These are phyloP conservation scores for Excoecaria cochinchinensis DNA, from an alignment of 345 rosid genomes.

Conservation along the genomic window DNA sequence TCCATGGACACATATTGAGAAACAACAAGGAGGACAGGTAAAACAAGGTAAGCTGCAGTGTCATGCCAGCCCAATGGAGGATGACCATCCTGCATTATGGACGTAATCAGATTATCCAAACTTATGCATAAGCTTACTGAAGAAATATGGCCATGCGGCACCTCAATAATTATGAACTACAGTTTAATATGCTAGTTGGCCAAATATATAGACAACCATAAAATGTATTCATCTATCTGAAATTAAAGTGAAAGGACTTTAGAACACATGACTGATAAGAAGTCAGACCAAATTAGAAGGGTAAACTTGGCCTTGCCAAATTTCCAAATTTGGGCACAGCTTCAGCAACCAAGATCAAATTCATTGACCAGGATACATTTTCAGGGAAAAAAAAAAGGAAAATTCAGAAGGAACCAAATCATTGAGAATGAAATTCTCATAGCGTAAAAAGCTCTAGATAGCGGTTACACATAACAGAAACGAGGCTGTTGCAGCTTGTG, in stretches of 20 bases:
- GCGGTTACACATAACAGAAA: no score
- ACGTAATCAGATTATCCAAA: slow-evolving; percentile 18
- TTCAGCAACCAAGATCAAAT: no score
- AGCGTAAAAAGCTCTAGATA: no score
- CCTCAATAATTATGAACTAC: slow-evolving; percentile 7
- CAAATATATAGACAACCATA: neutral
- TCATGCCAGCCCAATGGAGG: slow-evolving; percentile 96
- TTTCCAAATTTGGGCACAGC: no score
- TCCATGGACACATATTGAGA: slow-evolving; percentile 96
- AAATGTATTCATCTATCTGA: neutral
- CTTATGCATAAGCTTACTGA: neutral
- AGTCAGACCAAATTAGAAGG: neutral
- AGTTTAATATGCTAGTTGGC: slow-evolving; percentile 5
- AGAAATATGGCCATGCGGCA: neutral
- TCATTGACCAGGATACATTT: no score
- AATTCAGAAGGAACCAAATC: no score
- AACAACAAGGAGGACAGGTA: slow-evolving; percentile 85
- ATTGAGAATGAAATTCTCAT: no score
- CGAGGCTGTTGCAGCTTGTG: no score
- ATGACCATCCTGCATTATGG: slow-evolving; percentile 78
- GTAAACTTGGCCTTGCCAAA: no score
- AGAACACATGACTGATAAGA: neutral
- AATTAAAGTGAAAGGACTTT: neutral
- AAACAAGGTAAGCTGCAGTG: slow-evolving; percentile 92
- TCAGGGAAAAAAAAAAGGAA: no score